phyloP scores from a whole-genome alignment of 2,329 filamentous ascomycete genomes.

The Curvularia sp. region DNA sequence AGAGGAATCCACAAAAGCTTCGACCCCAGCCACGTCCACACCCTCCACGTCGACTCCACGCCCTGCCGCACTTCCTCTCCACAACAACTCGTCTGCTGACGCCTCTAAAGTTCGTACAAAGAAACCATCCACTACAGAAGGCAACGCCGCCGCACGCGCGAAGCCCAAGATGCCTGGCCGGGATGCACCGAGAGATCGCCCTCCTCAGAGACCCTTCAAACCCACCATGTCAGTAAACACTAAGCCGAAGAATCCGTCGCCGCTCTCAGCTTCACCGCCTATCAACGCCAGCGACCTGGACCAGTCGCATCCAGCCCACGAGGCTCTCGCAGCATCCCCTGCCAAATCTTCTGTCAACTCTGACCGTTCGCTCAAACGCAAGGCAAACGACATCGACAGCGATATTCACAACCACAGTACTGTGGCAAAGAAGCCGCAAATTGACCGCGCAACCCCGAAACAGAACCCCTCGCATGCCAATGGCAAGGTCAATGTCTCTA shows the following conservation, averaged over 20 bases:
- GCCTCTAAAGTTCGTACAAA: conserved; percentile 39
- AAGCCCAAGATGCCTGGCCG: conserved; percentile 42
- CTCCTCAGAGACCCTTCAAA: conserved; percentile 31
- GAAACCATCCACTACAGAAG: conserved; percentile 35
- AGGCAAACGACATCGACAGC: conserved; percentile 51
- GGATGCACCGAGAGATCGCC: conserved; percentile 33
- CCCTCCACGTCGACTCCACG: conserved; percentile 25
- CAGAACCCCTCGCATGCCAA: conserved; percentile 43
- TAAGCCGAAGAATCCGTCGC: conserved; percentile 68
- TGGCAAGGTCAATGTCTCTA: conserved; percentile 39
- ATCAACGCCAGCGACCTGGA: conserved; percentile 67
- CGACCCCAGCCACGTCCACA: conserved; percentile 25
- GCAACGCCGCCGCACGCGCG: conserved; percentile 34
- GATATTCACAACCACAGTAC: conserved; percentile 49
- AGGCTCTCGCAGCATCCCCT: conserved; percentile 47
- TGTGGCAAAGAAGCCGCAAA: conserved; percentile 44
- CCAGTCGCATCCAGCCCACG: conserved; percentile 53
- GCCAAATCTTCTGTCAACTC: conserved; percentile 46
- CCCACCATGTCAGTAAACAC: conserved; percentile 52
- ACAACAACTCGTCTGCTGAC: conserved; percentile 32
- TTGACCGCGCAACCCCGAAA: conserved; percentile 38
- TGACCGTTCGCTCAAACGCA: conserved; percentile 50
- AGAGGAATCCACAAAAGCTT: conserved; percentile 30
- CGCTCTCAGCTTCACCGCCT: conserved; percentile 66
- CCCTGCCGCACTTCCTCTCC: conserved; percentile 29